Percentiles rank a stretch among this genome's conserved stretches.
Conservation (phyloP, 169 alveolate genomes). For the Plasmodium fragile region DNA sequence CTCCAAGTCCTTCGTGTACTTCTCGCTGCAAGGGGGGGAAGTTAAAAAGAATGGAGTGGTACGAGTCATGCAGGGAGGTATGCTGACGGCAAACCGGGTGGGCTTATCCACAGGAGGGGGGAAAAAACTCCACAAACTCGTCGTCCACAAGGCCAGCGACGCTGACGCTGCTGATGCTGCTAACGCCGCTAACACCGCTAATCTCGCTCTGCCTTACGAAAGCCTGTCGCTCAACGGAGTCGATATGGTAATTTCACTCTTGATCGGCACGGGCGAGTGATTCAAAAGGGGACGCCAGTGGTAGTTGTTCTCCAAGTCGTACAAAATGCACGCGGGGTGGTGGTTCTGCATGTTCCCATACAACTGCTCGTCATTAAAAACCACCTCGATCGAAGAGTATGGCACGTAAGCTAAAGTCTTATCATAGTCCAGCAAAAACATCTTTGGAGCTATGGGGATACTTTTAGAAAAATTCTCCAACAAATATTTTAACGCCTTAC, state of each 20-base stretch:
- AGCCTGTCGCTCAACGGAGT: conserved; percentile 64
- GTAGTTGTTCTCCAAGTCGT: conserved; percentile 84
- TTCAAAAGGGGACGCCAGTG: conserved; percentile 89
- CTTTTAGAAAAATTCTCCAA: conserved; percentile 77
- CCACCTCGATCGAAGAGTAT: conserved; percentile 87
- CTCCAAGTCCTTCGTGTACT: conserved; percentile 63
- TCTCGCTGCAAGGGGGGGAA: conserved; percentile 1
- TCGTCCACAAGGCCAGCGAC: background rate
- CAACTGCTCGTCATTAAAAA: conserved; percentile 87
- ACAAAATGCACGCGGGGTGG: conserved; percentile 89
- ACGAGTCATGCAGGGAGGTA: background rate
- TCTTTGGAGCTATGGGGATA: conserved; percentile 81
- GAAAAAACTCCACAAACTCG: background rate
- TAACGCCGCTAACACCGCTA: background rate
- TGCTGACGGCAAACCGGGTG: background rate
- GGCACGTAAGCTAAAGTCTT: conserved; percentile 87
- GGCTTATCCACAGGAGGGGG: background rate
- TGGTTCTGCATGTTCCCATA: conserved; percentile 91
- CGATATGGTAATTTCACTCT: conserved; percentile 73
- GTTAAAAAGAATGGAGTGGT: background rate
- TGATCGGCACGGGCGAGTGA: conserved; percentile 69
- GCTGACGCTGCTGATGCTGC: background rate
- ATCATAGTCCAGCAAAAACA: conserved; percentile 79
- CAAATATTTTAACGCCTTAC: conserved; percentile 73
- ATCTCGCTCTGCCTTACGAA: conserved; percentile 15